phyloP scores from a whole-genome alignment of 2,329 filamentous ascomycete genomes.

The Fragosphaeria purpurea region DNA sequence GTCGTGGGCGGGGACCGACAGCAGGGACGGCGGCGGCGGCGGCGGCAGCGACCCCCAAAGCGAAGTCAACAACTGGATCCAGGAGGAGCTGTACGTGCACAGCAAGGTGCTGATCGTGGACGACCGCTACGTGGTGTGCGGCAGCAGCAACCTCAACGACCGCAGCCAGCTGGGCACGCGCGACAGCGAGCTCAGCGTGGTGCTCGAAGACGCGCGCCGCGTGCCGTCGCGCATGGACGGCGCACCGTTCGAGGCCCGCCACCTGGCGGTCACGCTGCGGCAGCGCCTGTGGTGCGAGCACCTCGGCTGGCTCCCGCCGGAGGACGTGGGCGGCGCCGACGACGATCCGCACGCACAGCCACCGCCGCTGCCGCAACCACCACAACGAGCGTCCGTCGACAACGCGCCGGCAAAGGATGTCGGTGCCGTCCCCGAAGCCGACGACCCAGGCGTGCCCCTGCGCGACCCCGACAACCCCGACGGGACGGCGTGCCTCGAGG shows the following conservation, averaged over 20 bases:
- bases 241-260: slow-evolving; percentile 59
- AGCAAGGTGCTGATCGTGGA: slow-evolving; percentile 85
- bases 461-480: slow-evolving; percentile 49
- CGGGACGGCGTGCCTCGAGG: slow-evolving; percentile 54
- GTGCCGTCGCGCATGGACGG: slow-evolving; percentile 71
- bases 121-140: slow-evolving; percentile 75
- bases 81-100: slow-evolving; percentile 94
- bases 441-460: no score
- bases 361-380: slow-evolving; percentile 26
- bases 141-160: slow-evolving; percentile 86
- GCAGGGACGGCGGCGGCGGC: no score
- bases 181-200: slow-evolving; percentile 81
- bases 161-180: slow-evolving; percentile 78
- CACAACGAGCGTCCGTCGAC: slow-evolving; percentile 32
- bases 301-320: slow-evolving; percentile 69
- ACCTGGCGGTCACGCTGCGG: slow-evolving; percentile 71
- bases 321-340: slow-evolving; percentile 56
- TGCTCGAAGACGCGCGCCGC: slow-evolving; percentile 72
- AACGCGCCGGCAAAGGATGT: slow-evolving; percentile 50
- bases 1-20: slow-evolving; percentile 54
- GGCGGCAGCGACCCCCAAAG: slow-evolving; percentile 42
- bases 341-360: slow-evolving; percentile 69
- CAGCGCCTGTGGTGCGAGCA: slow-evolving; percentile 87
- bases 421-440: no score
- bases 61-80: slow-evolving; percentile 82